A percentile compares a stretch with the other conserved stretches of the same genome.
phyloP scores from a whole-genome alignment of 345 rosid genomes.

The Rhodamnia rubescens region DNA sequence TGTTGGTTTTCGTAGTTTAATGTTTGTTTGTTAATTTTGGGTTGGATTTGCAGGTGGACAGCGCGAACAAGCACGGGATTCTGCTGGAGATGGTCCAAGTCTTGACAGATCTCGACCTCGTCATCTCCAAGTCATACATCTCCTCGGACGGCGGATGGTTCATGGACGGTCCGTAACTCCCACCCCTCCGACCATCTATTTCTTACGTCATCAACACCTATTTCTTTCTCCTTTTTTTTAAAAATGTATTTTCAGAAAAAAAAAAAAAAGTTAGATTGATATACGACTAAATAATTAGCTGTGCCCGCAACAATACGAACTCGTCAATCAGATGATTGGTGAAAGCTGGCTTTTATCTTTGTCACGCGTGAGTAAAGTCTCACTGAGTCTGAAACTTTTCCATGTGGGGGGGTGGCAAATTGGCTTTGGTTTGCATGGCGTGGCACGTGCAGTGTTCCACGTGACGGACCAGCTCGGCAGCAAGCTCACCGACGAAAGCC shows the following conservation, averaged over 20 bases:
- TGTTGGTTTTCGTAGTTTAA: not conserved
- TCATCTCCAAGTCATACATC: conserved; percentile 85
- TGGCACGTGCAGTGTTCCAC: conserved; percentile 22
- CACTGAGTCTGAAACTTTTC: too few species aligned
- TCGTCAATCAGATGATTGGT: not conserved
- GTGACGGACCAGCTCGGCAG: conserved; percentile 37
- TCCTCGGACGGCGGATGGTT: conserved; percentile 96
- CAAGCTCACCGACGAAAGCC: conserved; percentile 29
- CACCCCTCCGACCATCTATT: not conserved
- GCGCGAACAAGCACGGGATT: conserved; percentile 84
- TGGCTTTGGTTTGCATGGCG: not conserved
- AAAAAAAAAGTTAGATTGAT: not conserved
- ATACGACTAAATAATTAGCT: not conserved
- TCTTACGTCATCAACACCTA: not conserved
- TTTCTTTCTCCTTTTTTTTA: too few species aligned
- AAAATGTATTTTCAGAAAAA: too few species aligned
- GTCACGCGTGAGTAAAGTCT: too few species aligned
- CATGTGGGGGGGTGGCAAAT: too few species aligned
- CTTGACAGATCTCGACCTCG: conserved; percentile 89
- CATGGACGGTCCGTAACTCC: conserved; percentile 71
- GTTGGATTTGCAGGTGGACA: conserved; percentile 53
- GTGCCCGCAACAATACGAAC: not conserved
- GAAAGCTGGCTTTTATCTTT: not conserved
- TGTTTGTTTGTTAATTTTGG: too few species aligned
- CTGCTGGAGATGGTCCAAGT: conserved; percentile 92